Evolutionary conservation across 257 asterid genomes (phyloP).

Genomic region (Lycium barbarum): DNA sequence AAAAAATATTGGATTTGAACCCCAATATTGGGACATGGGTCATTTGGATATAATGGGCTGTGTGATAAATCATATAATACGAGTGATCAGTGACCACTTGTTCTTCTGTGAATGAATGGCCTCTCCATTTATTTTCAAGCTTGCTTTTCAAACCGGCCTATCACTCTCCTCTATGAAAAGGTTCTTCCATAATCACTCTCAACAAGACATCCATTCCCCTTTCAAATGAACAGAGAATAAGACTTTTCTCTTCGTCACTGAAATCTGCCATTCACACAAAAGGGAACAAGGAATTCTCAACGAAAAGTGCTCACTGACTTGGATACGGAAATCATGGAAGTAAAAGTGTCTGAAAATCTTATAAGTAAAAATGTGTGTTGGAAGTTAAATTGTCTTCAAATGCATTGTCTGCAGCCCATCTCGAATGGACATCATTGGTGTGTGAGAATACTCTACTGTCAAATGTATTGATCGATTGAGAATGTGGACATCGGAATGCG

Average conservation of each 20-base stretch:
- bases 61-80: neutral
- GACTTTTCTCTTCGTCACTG: neutral
- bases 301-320: neutral
- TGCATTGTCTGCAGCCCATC: neutral
- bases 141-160: neutral
- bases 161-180: neutral
- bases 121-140: neutral
- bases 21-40: neutral
- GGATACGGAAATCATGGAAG: neutral
- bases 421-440: neutral
- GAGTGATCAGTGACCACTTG: neutral
- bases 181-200: neutral
- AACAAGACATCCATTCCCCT: constrained; percentile 1
- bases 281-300: neutral
- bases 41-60: neutral
- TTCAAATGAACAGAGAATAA: neutral
- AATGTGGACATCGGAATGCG: neutral
- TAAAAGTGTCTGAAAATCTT: neutral
- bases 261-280: neutral
- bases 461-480: neutral
- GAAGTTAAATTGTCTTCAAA: neutral
- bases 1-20: neutral
- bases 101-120: neutral
- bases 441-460: neutral
- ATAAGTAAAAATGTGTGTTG: neutral